Conservation (phyloP, 208 protist genomes). For the Crithidia brevicula region DNA sequence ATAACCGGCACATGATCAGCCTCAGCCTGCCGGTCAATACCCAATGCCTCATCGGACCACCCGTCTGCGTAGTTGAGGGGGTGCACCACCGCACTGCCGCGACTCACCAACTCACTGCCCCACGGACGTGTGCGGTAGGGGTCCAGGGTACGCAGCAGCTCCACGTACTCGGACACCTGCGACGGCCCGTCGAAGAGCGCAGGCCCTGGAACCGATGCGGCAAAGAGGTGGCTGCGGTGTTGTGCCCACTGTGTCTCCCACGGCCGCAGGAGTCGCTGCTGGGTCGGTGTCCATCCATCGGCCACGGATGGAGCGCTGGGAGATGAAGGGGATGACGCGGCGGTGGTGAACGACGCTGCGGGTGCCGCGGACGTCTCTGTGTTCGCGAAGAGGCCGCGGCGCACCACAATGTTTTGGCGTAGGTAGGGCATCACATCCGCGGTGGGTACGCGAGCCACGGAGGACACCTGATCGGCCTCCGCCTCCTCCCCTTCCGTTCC, state of each 20-base stretch:
- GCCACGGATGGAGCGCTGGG: no score
- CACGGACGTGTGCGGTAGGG: slow-evolving; percentile 28
- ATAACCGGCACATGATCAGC: neutral
- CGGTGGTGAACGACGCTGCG: neutral
- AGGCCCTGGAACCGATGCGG: neutral
- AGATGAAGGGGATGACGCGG: no score
- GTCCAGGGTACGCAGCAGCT: slow-evolving; percentile 21
- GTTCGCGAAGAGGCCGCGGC: slow-evolving; percentile 41
- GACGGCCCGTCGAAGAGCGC: slow-evolving; percentile 6
- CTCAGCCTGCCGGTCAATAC: neutral
- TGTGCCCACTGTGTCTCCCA: slow-evolving; percentile 27
- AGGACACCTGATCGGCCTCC: slow-evolving; percentile 9
- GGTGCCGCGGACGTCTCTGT: slow-evolving; percentile 1
- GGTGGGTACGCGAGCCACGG: slow-evolving; percentile 37
- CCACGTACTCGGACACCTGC: slow-evolving; percentile 13
- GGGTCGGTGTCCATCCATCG: slow-evolving; percentile 9
- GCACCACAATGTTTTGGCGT: slow-evolving; percentile 41
- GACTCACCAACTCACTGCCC: slow-evolving; percentile 27
- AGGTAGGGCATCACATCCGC: slow-evolving; percentile 47
- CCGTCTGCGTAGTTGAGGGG: slow-evolving; percentile 10
- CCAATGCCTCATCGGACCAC: slow-evolving; percentile 10
- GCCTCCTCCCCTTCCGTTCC: neutral
- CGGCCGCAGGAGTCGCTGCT: slow-evolving; percentile 11
- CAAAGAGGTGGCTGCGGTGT: neutral
- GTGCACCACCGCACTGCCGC: slow-evolving; percentile 25